phyloP scores from a whole-genome alignment of 2,329 filamentous ascomycete species.

The Aspergillus proliferans region DNA sequence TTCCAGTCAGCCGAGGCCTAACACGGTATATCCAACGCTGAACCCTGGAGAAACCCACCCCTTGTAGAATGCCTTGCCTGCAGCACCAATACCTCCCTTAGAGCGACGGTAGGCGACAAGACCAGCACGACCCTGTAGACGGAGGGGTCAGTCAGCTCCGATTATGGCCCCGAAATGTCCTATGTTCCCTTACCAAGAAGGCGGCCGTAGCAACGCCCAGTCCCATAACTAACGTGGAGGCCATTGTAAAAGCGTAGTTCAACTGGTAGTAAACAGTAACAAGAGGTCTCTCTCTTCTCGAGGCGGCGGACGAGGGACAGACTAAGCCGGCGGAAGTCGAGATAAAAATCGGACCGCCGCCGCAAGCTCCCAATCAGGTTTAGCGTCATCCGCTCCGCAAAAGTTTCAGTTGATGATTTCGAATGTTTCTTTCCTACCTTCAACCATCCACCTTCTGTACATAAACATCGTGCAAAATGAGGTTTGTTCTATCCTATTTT shows the following conservation, averaged over 20 bases:
- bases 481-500: slow-evolving; percentile 8
- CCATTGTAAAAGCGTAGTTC: slow-evolving; percentile 26
- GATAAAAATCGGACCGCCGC: slow-evolving; percentile 33
- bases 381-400: slow-evolving; percentile 27
- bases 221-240: slow-evolving; percentile 39
- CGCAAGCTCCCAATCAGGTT: slow-evolving; percentile 23
- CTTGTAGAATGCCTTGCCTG: slow-evolving; percentile 94
- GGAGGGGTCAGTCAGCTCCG: slow-evolving; percentile 5
- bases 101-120: slow-evolving; percentile 82
- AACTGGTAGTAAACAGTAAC: neutral
- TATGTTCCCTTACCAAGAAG: slow-evolving; percentile 60
- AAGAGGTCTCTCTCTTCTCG: neutral
- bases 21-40: neutral
- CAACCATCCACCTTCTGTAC: slow-evolving; percentile 1
- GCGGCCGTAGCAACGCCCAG: slow-evolving; percentile 54
- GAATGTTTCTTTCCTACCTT: slow-evolving; percentile 10
- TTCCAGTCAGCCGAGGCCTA: slow-evolving; percentile 8
- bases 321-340: slow-evolving; percentile 12
- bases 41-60: slow-evolving; percentile 43
- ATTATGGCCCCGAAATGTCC: neutral
- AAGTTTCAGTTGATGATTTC: slow-evolving; percentile 5
- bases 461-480: slow-evolving; percentile 9
- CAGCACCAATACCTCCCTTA: slow-evolving; percentile 59
- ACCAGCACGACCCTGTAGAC: slow-evolving; percentile 74
- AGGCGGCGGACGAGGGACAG: neutral